Evolutionary conservation across 768 basidiomycete species (phyloP), one percentile per base, ranked within the genome.

Genomic region (Trametes elegans): DNA sequence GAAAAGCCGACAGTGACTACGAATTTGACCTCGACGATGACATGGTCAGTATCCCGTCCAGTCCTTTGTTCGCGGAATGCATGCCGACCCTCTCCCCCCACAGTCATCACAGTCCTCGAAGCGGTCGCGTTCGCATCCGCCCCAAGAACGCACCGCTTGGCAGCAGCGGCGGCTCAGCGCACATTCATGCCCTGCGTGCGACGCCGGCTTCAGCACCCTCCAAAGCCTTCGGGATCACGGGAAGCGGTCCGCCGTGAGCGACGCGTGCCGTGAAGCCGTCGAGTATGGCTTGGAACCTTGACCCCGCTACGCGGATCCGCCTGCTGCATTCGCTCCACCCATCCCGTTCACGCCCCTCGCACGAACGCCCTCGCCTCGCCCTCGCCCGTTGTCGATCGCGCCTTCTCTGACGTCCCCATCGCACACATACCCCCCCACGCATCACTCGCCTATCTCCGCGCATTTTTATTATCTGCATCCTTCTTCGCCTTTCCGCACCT

Each of bases 161-260:
- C 19, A 71, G 61, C 59, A 70, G 68, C 60, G 75, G 67, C 60
- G 72, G 65, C 61, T 83, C 41, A 72, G 75, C 32, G 76, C 77
- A 45, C 81, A 84, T 65, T 78, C 85, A 2, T 90, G 88, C 75
- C 80, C 88, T 24, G 88, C 88, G 8, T 90, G 88, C 65, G 87
- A 90, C 64, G 74, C 81, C 21, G 79, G 74, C 57, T 90, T 90
- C 66, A 68, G 78, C 43, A 79, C 83, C 9, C 76, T 68, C n/a
- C 77, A 83, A 49, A 71, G 77, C 62, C 77, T 90, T 11, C 78
- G 77, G 48, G 79, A 79, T 58, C 88, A 90, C 64, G 87, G 83
- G 19, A 72, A 64, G 35, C 71, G 76, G n/a, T 64, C 76, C 9
- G 68, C 73, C 26, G 72, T 75, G n/a, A 80, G 79, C 64, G 85